Evolutionary conservation across 164 flowering plant species (phyloP).

Genomic region (Euptelea pleiosperma): DNA sequence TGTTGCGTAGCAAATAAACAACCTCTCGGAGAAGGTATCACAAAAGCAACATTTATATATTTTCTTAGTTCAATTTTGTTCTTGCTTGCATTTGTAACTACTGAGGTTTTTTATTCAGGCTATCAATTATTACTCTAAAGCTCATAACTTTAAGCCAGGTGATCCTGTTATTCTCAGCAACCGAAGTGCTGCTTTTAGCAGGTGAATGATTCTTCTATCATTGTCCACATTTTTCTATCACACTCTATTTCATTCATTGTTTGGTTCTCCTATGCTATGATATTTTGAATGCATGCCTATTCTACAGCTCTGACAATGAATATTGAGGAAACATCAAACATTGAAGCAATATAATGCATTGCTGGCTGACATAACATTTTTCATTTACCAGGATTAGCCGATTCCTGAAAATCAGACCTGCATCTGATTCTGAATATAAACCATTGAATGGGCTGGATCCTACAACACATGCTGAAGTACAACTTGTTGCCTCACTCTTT

Average conservation of each 20-base stretch:
- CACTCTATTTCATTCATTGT: too few relatives aligned
- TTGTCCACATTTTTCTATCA: not conserved
- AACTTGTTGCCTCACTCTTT: slow-evolving; percentile 13
- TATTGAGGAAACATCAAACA: not conserved
- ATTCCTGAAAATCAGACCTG: slow-evolving; percentile 54
- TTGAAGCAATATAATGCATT: not conserved
- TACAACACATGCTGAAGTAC: slow-evolving; percentile 87
- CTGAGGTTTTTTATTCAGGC: slow-evolving; percentile 47
- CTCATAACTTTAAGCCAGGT: slow-evolving; percentile 56
- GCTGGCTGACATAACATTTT: slow-evolving; percentile 8
- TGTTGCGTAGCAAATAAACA: too few relatives aligned
- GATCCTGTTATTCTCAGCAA: slow-evolving; percentile 80
- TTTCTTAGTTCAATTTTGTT: too few relatives aligned
- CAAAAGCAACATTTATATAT: too few relatives aligned
- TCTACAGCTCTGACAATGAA: not conserved
- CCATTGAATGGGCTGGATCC: slow-evolving; percentile 91
- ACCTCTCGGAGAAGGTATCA: too few relatives aligned
- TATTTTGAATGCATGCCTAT: not conserved
- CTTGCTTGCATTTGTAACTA: not conserved
- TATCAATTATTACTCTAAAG: slow-evolving; percentile 63
- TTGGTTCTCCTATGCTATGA: not conserved
- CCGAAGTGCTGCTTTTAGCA: slow-evolving; percentile 69
- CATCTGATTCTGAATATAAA: slow-evolving; percentile 70
- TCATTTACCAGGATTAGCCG: slow-evolving; percentile 55
- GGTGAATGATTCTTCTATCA: slow-evolving; percentile 34